Evolutionary conservation across 805 yeast genomes (phyloP).

Genomic region (Sungouiozyma intestinalis): DNA sequence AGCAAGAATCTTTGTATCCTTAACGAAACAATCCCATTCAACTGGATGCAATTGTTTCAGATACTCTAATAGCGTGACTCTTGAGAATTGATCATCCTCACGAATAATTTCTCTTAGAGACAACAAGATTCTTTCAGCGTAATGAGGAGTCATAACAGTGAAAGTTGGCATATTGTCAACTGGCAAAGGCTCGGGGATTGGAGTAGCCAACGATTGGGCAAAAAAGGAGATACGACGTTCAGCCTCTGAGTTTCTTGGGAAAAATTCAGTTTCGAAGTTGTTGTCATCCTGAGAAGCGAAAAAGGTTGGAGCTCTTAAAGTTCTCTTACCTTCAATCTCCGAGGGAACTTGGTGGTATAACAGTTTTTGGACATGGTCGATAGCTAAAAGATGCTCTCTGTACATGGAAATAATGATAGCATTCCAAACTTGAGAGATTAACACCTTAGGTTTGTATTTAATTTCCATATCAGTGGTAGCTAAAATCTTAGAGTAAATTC

Average conservation of each 20-base stretch:
- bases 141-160: constrained; percentile 93
- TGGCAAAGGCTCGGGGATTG: constrained; percentile 97
- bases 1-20: constrained; percentile 89
- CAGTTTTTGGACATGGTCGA: constrained; percentile 96
- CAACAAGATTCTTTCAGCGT: constrained; percentile 84
- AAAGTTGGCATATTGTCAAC: constrained; percentile 99
- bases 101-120: constrained; percentile 94
- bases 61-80: constrained; percentile 88
- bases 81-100: constrained; percentile 93
- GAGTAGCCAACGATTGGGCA: constrained; percentile 97
- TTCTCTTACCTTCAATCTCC: constrained; percentile 96
- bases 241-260: constrained; percentile 95
- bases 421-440: constrained; percentile 98
- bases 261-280: constrained; percentile 90
- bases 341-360: constrained; percentile 97
- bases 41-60: constrained; percentile 90
- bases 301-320: constrained; percentile 97
- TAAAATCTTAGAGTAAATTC: constrained; percentile 94
- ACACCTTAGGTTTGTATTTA: constrained; percentile 95
- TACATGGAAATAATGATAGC: constrained; percentile 98
- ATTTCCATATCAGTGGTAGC: constrained; percentile 99
- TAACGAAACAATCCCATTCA: constrained; percentile 96
- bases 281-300: constrained; percentile 95
- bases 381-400: constrained; percentile 96
- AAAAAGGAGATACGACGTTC: constrained; percentile 99